Evolutionary conservation across 441 rosid genomes (phyloP), one percentile per base, ranked within the genome.

Genomic region (Dalechampia spathulata): DNA sequence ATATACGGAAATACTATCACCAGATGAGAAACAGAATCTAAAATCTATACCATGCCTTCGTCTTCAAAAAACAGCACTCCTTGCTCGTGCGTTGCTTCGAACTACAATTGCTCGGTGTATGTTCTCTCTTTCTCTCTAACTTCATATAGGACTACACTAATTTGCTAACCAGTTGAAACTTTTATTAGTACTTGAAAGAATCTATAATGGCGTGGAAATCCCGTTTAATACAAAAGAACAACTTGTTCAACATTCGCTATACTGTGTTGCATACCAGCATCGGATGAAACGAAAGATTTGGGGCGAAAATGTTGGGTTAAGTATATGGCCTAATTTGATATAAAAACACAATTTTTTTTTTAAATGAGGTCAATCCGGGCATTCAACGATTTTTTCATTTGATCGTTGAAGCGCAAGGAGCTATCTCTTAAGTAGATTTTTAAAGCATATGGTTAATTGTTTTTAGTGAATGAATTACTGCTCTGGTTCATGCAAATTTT

Each of bases 61-160:
- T 20, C 83, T 83, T 50, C 76, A 75, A 74, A 93, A 93, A 75
- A 68, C 77, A 45, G 93, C 95, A 20, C 57, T 93, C 60, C 82
- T 93, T 42, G 86, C 97, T 23, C 95, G 94, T 38, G 72, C 80
- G 34, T 70, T 93, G 78, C 87, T 90, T 72, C 90, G 97, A 48
- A 87, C 96, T 56, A 87, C 94, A 61, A 75, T 90, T 57, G 81
- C 99, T 0, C 82, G 97, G 84, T 90, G 97, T 90, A 78, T 36
- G 38, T 11, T 39, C 57, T 38, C 13, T 51, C 30, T 3, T 21
- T 20, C 21, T 15, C 7, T 15, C 10, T 6, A 2, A 1, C 19
- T 34, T 46, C 30, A 17, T 3, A 27, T 32, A 37, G 42, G 44
- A 17, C 9, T 13, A 28, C 11, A 14, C 26, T 15, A 37, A 2